Conservation (phyloP, 1,284 basidiomycete genomes). For the Cutaneotrichosporon daszewskae region DNA sequence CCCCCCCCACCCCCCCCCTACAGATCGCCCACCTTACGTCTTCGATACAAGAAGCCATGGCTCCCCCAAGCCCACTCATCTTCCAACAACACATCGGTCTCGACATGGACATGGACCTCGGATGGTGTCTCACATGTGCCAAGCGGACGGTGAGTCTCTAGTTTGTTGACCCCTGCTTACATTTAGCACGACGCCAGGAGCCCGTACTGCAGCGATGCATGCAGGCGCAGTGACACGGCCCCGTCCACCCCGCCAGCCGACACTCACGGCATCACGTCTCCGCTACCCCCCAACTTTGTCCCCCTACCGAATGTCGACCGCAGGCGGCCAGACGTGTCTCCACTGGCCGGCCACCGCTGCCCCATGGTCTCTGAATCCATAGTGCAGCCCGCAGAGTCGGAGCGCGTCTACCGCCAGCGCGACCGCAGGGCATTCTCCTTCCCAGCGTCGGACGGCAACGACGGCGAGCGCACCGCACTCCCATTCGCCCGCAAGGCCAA, state of each 20-base stretch:
- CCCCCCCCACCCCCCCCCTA: too few species aligned
- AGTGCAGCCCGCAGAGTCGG: too few species aligned
- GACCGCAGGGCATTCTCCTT: slow-evolving; percentile 44
- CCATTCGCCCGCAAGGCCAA: slow-evolving; percentile 33
- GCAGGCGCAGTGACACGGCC: slow-evolving; percentile 26
- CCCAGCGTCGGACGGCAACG: slow-evolving; percentile 24
- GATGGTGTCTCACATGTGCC: slow-evolving; percentile 24
- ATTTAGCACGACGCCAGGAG: slow-evolving; percentile 30
- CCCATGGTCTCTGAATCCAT: not conserved
- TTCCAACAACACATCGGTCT: slow-evolving; percentile 3
- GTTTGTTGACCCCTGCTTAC: slow-evolving; percentile 1
- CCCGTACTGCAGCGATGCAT: slow-evolving; percentile 39
- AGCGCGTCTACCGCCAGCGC: slow-evolving; percentile 11
- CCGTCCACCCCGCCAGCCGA: slow-evolving; percentile 7
- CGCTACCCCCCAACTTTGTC: slow-evolving; percentile 18
- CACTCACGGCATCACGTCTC: slow-evolving; percentile 23
- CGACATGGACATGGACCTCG: slow-evolving; percentile 24
- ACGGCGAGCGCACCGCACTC: slow-evolving; percentile 3
- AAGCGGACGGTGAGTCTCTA: slow-evolving; percentile 33
- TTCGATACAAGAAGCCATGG: not conserved
- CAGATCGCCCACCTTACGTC: not conserved
- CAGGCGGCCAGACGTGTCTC: not conserved
- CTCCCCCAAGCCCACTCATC: not conserved
- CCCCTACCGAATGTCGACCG: slow-evolving; percentile 4
- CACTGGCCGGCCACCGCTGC: not conserved